These are phyloP conservation scores for Vitellaria paradoxa DNA, from an alignment of 179 eudicot species.

Conservation along the genomic window DNA sequence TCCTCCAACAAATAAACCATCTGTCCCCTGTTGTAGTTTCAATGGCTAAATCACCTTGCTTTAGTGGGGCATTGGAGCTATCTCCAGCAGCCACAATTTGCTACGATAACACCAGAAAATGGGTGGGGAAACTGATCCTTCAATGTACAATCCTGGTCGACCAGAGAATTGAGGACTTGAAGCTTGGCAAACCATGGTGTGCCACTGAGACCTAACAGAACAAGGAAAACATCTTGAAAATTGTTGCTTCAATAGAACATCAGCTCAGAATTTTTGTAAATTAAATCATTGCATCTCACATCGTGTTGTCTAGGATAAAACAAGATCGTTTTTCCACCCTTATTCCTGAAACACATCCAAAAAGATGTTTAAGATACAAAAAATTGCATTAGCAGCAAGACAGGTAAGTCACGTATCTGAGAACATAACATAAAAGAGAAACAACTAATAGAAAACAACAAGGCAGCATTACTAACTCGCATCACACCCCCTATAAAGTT, in stretches of 20 bases:
- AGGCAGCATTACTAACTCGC: not conserved
- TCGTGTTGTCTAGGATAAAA: constrained; percentile 83
- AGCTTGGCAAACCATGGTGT: constrained; percentile 77
- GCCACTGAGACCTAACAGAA: constrained; percentile 56
- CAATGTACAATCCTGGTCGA: constrained; percentile 82
- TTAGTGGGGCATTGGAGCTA: constrained; percentile 60
- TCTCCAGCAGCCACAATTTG: constrained; percentile 69
- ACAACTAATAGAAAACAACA: not conserved
- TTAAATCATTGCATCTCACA: constrained; percentile 43
- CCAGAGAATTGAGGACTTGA: constrained; percentile 71
- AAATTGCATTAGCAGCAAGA: not conserved
- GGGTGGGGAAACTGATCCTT: constrained; percentile 94
- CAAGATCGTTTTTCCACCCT: constrained; percentile 50
- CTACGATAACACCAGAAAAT: constrained; percentile 81
- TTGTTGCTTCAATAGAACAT: not conserved
- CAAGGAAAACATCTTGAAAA: constrained; percentile 12
- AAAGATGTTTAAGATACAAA: constrained; percentile 9
- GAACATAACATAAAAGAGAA: not conserved
- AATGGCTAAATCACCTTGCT: constrained; percentile 67
- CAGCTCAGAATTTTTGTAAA: constrained; percentile 1
- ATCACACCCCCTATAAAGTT: not conserved
- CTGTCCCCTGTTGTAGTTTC: constrained; percentile 68
- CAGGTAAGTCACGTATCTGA: not conserved
- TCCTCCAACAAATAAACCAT: constrained; percentile 77
- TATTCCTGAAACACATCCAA: constrained; percentile 36